Percentiles rank a stretch among this genome's conserved stretches.
These are phyloP conservation scores for Mycena pura DNA, from an alignment of 768 basidiomycete species.

Conservation along the genomic window DNA sequence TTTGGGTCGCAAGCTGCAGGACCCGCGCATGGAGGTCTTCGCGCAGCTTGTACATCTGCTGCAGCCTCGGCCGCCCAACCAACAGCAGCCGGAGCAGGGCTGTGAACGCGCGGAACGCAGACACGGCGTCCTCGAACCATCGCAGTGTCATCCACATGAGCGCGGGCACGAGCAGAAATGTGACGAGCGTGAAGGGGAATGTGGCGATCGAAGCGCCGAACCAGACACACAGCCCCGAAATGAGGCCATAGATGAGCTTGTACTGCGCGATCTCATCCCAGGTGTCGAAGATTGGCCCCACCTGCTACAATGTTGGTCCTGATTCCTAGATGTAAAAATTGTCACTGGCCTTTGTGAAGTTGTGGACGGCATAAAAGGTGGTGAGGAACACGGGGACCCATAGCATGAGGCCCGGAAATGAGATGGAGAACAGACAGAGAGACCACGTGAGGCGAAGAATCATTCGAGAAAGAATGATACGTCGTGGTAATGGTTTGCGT, in stretches of 20 bases:
- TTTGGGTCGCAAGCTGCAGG: conserved; percentile 64
- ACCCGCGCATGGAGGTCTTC: conserved; percentile 67
- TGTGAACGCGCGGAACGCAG: conserved; percentile 77
- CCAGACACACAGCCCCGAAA: conserved; percentile 78
- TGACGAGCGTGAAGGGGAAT: conserved; percentile 64
- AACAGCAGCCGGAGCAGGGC: conserved; percentile 66
- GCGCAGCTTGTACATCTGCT: conserved; percentile 59
- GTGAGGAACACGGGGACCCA: conserved; percentile 83
- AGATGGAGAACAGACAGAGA: conserved; percentile 64
- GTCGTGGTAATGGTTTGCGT: conserved; percentile 57
- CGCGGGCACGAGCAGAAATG: conserved; percentile 65
- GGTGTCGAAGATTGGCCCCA: conserved; percentile 83
- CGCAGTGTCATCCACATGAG: conserved; percentile 91
- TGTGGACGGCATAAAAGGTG: conserved; percentile 72
- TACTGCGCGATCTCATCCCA: conserved; percentile 92
- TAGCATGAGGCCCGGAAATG: conserved; percentile 77
- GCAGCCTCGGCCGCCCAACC: conserved; percentile 65
- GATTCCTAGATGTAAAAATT: not conserved
- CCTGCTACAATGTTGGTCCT: conserved; percentile 30
- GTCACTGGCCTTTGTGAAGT: conserved; percentile 63
- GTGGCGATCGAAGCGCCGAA: conserved; percentile 58
- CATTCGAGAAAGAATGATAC: conserved; percentile 67
- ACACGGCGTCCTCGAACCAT: conserved; percentile 86
- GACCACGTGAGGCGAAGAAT: conserved; percentile 70
- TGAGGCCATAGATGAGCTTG: conserved; percentile 83